These are phyloP conservation scores for Cryphonectria carpinicola DNA, from an alignment of 2,329 filamentous ascomycete genomes.

Conservation along the genomic window DNA sequence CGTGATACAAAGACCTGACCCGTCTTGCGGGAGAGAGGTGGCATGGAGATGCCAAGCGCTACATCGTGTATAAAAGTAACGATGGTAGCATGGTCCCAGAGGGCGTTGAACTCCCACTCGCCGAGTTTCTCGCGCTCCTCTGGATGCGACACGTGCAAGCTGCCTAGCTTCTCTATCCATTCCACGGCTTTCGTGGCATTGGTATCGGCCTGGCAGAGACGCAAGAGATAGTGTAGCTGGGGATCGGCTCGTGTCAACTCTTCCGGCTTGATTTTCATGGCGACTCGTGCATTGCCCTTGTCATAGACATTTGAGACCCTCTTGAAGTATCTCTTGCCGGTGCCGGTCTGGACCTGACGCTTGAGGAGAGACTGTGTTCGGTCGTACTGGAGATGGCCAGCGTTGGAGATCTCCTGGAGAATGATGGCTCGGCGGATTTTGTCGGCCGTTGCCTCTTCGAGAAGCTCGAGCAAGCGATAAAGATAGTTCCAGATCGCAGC, in stretches of 20 bases:
- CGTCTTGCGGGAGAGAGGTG: constrained; percentile 44
- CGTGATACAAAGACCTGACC: constrained; percentile 43
- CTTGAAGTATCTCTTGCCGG: constrained; percentile 47
- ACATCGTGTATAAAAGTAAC: constrained; percentile 46
- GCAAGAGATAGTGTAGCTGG: constrained; percentile 49
- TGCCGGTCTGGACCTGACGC: constrained; percentile 43
- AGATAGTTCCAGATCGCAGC: constrained; percentile 48
- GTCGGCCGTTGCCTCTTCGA: constrained; percentile 32
- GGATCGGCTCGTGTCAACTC: constrained; percentile 42
- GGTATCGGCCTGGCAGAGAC: constrained; percentile 46
- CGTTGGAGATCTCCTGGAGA: constrained; percentile 51
- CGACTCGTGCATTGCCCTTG: constrained; percentile 42
- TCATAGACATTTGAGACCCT: constrained; percentile 42
- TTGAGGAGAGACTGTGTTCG: constrained; percentile 45
- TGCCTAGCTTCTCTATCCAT: constrained; percentile 47
- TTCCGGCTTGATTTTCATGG: constrained; percentile 47
- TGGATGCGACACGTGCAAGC: constrained; percentile 41
- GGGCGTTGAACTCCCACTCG: constrained; percentile 39
- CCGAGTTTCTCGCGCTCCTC: constrained; percentile 40
- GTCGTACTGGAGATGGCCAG: constrained; percentile 48
- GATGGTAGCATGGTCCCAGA: constrained; percentile 44
- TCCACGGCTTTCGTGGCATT: constrained; percentile 41
- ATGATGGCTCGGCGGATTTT: constrained; percentile 41
- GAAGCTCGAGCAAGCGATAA: constrained; percentile 40
- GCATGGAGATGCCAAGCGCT: constrained; percentile 39